These are phyloP conservation scores for Phalaenopsis hybrid DNA, from an alignment of 116 monocot genomes.

Conservation along the genomic window DNA sequence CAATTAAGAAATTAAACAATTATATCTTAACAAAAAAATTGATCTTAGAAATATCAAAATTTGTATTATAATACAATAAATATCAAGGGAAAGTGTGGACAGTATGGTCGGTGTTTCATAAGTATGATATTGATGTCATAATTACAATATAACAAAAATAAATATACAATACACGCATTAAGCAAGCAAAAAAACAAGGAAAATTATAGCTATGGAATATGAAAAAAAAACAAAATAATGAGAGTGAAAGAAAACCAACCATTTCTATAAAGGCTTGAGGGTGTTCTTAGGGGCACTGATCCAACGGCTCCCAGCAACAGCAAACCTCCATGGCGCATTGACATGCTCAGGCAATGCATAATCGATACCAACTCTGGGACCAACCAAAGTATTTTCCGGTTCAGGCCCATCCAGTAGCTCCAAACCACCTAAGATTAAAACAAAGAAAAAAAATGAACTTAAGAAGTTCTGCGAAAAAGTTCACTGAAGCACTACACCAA, in stretches of 20 bases:
- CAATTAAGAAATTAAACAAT: too few species aligned
- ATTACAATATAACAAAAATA: not conserved
- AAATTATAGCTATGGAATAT: not conserved
- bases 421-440: slow-evolving; percentile 45
- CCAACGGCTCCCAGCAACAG: slow-evolving; percentile 68
- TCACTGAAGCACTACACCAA: not conserved
- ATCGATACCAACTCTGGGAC: slow-evolving; percentile 75
- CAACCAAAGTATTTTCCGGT: slow-evolving; percentile 53
- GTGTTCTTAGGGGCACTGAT: slow-evolving; percentile 79
- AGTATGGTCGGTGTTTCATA: too few species aligned
- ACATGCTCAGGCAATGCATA: slow-evolving; percentile 83
- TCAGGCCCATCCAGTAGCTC: slow-evolving; percentile 67
- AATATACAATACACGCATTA: not conserved
- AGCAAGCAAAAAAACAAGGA: not conserved
- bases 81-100: not conserved
- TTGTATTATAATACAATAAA: not conserved
- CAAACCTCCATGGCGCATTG: slow-evolving; percentile 77
- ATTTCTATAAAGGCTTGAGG: slow-evolving; percentile 23
- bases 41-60: not conserved
- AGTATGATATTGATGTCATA: not conserved
- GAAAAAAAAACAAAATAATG: not conserved
- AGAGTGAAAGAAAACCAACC: slow-evolving; percentile 2
- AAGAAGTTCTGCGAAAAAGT: not conserved
- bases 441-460: not conserved
- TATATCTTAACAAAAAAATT: too few species aligned